These are phyloP conservation scores for Pisolithus marmoratus DNA, from an alignment of 768 basidiomycete species.

Conservation along the genomic window DNA sequence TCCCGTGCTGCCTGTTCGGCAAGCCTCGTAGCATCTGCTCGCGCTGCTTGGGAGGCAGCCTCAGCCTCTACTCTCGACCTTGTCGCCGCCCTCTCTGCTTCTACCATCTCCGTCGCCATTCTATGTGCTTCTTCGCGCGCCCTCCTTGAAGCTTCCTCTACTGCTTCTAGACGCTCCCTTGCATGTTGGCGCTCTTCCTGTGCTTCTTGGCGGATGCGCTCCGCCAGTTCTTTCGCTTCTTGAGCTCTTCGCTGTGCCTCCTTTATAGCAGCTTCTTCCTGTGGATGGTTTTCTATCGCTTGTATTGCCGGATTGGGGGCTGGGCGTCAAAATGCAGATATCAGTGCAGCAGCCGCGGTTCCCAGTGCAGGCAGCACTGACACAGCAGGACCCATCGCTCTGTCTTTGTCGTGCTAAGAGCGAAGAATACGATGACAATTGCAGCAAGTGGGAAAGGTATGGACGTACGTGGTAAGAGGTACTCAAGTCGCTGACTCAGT, in stretches of 20 bases:
- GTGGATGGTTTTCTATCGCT: not conserved
- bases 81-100: constrained; percentile 4
- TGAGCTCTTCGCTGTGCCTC: constrained; percentile 1
- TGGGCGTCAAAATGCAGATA: not conserved
- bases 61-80: constrained; percentile 1
- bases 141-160: not conserved
- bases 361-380: not conserved
- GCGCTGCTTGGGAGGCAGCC: not conserved
- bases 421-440: no score
- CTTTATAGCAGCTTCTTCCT: not conserved
- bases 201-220: not conserved
- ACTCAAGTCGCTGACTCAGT: no score
- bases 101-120: not conserved
- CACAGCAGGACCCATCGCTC: constrained; percentile 1
- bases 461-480: no score
- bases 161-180: not conserved
- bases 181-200: not conserved
- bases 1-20: constrained; percentile 3
- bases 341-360: not conserved
- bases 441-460: no score
- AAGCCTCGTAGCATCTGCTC: not conserved
- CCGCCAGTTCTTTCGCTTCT: not conserved
- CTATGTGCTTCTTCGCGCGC: not conserved
- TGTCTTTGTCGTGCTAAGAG: not conserved
- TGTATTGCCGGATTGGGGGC: not conserved